phyloP scores from a whole-genome alignment of 257 asterid species.

The Petunia secreta region DNA sequence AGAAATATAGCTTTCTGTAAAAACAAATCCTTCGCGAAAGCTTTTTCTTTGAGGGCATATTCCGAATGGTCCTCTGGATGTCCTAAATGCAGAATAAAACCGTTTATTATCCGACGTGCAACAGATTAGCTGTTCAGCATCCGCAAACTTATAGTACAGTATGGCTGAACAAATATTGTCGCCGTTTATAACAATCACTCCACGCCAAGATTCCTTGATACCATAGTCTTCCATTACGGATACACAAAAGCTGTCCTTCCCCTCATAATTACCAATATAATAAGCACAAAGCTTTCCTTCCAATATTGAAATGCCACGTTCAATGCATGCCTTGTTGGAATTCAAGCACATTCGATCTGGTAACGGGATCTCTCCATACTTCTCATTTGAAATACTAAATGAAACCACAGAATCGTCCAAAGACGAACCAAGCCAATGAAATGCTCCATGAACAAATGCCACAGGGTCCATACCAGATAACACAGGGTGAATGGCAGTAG shows the following conservation, averaged over 20 bases:
- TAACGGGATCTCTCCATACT: background rate
- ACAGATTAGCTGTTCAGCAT: background rate
- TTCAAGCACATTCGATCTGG: background rate
- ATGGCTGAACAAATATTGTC: background rate
- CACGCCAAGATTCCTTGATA: conserved; percentile 14
- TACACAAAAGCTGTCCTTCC: background rate
- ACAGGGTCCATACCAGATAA: background rate
- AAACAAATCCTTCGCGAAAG: background rate
- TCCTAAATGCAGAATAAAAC: background rate
- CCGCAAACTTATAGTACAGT: background rate
- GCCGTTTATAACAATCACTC: background rate
- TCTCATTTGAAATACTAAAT: background rate
- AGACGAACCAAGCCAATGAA: conserved; percentile 19
- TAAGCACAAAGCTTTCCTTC: background rate
- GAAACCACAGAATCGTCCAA: background rate
- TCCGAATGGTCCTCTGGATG: background rate
- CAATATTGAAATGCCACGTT: background rate
- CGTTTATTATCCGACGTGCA: background rate
- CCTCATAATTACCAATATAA: background rate
- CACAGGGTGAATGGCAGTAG: background rate
- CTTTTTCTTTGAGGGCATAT: background rate
- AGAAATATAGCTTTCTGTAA: background rate
- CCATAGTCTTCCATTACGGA: conserved; percentile 20
- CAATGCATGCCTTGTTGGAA: too few species aligned
- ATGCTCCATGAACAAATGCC: conserved; percentile 26